Conservation (phyloP, 228 moss, liverwort and hornwort genomes). For the Sphagnum magellanicum region DNA sequence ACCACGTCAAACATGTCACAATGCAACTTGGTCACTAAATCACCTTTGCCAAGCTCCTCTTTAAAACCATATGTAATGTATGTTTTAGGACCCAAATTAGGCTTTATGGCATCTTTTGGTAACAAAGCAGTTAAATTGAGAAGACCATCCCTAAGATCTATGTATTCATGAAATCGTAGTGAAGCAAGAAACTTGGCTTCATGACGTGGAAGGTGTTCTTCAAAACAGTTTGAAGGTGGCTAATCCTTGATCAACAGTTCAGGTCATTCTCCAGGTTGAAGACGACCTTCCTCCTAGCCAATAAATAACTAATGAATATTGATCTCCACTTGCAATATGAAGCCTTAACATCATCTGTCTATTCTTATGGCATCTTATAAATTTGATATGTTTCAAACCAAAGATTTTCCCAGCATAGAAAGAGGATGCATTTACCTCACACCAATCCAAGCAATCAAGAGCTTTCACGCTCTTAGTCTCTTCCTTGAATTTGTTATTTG, state of each 20-base stretch:
- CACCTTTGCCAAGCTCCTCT: slow-evolving; percentile 78
- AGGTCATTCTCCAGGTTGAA: slow-evolving; percentile 50
- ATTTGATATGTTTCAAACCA: background rate
- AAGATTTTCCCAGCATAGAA: too few species aligned
- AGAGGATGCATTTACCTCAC: slow-evolving; percentile 44
- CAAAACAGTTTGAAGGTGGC: slow-evolving; percentile 76
- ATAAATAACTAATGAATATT: slow-evolving; percentile 48
- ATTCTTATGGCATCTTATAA: too few species aligned
- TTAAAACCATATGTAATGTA: slow-evolving; percentile 88
- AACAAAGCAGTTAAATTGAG: slow-evolving; percentile 87
- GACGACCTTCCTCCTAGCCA: slow-evolving; percentile 28
- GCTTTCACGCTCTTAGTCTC: slow-evolving; percentile 88
- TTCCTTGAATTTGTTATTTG: slow-evolving; percentile 65
- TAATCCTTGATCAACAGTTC: slow-evolving; percentile 91
- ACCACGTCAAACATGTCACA: slow-evolving; percentile 99
- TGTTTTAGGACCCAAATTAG: slow-evolving; percentile 95
- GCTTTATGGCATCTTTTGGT: slow-evolving; percentile 62
- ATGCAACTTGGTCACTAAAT: slow-evolving; percentile 95
- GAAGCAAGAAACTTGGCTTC: slow-evolving; percentile 74
- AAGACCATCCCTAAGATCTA: slow-evolving; percentile 69
- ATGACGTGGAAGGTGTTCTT: slow-evolving; percentile 84
- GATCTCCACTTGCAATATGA: slow-evolving; percentile 31
- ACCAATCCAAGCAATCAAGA: slow-evolving; percentile 87
- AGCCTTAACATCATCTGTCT: background rate
- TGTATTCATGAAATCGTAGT: slow-evolving; percentile 84